Evolutionary conservation across 495 filamentous ascomycete genomes (phyloP), one percentile per base, ranked within the genome.

Genomic region (Aspergillus homomorphus): DNA sequence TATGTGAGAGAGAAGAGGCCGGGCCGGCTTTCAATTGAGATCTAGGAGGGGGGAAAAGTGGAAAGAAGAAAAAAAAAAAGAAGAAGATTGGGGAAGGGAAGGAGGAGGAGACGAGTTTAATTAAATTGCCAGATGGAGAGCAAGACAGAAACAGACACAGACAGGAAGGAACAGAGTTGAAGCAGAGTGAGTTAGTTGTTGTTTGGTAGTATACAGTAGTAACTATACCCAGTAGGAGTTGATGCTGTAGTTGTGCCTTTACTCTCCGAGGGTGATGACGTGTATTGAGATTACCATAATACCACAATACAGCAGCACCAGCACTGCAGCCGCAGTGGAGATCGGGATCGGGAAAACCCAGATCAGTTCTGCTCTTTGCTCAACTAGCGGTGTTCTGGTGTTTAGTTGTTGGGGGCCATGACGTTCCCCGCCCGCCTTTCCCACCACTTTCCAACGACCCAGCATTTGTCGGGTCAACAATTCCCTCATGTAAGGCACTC

Each of bases 361-460:
- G 46, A 15, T 21, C 26, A 19, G 4, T 21, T 22, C 12, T 16
- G 26, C 19, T 51, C 30, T 57, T 41, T 9, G 9, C 26, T 9
- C 3, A 12, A 38, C 4, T 38, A 38, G 33, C 33, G 33, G 33
- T 38, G 33, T 12, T 12, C 26, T 30, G 10, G 33, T 38, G 8
- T 38, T 2, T 7, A 12, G 33, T 62, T 62, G 60, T 62, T 62
- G 60, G 60, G n/a, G 60, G 55, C 59, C 59, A 57, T 60, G 30
- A 51, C 53, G 51, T 54, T 51, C 22, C 51, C 58, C n/a, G n/a
- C 2, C 33, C 33, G 2, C 15, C 15, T 38, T 38, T 62, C 56
- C 60, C 60, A 62, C 60, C 60, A 62, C 46, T 55, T 62, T 62
- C 45, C 48, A 20, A 38, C 49, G 6, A 24, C 50, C 51, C 51